These are phyloP conservation scores for Pyrus betulifolia DNA, from an alignment of 306 rosid species.

Conservation along the genomic window DNA sequence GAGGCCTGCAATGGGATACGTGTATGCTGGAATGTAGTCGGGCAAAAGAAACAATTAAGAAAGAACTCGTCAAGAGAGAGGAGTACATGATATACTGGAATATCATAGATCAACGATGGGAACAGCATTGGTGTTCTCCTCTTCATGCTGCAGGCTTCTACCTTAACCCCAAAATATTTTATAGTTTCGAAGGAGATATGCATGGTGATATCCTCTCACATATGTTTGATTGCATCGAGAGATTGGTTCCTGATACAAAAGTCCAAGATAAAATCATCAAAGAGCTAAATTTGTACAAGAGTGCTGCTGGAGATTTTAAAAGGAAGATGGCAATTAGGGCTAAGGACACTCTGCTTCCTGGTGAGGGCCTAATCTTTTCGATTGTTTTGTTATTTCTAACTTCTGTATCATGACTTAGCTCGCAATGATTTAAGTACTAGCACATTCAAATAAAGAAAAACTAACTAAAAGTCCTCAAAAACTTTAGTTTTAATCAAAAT, in stretches of 20 bases:
- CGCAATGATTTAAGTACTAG: not conserved
- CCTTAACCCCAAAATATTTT: slow-evolving; percentile 82
- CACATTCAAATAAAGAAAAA: not conserved
- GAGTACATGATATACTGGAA: slow-evolving; percentile 78
- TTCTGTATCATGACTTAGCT: slow-evolving; percentile 10
- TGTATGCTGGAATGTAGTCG: slow-evolving; percentile 78
- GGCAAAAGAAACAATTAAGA: slow-evolving; percentile 77
- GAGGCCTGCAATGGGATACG: slow-evolving; percentile 82
- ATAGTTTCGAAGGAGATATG: slow-evolving; percentile 69
- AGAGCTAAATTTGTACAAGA: slow-evolving; percentile 69
- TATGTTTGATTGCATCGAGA: slow-evolving; percentile 84
- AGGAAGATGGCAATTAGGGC: slow-evolving; percentile 90
- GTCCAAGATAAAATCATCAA: slow-evolving; percentile 78
- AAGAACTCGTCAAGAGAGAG: slow-evolving; percentile 60
- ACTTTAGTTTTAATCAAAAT: too few relatives aligned
- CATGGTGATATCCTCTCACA: slow-evolving; percentile 54
- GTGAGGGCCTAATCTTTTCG: slow-evolving; percentile 45
- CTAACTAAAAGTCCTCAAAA: too few relatives aligned
- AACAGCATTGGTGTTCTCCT: slow-evolving; percentile 65
- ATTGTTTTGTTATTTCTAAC: slow-evolving; percentile 17
- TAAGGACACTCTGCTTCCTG: slow-evolving; percentile 76
- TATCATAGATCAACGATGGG: slow-evolving; percentile 85
- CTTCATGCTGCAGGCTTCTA: slow-evolving; percentile 84
- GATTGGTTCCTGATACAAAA: slow-evolving; percentile 76
- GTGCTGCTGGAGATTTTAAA: slow-evolving; percentile 73